Conservation (phyloP, 1,284 basidiomycete species). For the Thelephora terrestris region DNA sequence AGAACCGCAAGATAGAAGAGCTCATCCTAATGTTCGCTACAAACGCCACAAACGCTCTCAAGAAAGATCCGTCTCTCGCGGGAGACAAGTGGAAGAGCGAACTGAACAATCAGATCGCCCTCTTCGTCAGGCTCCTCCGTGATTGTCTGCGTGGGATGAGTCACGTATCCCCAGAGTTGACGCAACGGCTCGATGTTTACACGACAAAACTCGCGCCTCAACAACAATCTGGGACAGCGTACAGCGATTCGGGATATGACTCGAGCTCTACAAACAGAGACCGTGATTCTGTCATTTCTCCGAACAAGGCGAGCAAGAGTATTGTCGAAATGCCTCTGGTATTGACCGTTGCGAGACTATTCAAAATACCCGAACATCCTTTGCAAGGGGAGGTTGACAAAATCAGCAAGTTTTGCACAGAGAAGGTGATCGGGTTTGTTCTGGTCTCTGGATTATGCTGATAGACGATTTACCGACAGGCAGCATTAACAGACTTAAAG, state of each 20-base stretch:
- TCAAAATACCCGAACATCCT: slow-evolving; percentile 60
- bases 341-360: slow-evolving; percentile 60
- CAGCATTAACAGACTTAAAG: slow-evolving; percentile 79
- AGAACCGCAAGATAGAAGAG: slow-evolving; percentile 95
- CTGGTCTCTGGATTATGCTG: background rate
- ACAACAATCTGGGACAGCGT: slow-evolving; percentile 21
- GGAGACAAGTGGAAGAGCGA: slow-evolving; percentile 89
- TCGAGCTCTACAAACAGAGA: slow-evolving; percentile 47
- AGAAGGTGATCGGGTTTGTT: slow-evolving; percentile 44
- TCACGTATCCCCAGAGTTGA: slow-evolving; percentile 77
- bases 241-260: slow-evolving; percentile 59
- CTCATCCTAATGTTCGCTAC: slow-evolving; percentile 94
- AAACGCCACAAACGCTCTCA: slow-evolving; percentile 73
- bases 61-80: slow-evolving; percentile 70
- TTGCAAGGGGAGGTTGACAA: slow-evolving; percentile 71
- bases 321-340: slow-evolving; percentile 72
- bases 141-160: slow-evolving; percentile 67
- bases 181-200: slow-evolving; percentile 74
- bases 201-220: slow-evolving; percentile 66
- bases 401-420: slow-evolving; percentile 61
- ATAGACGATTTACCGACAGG: slow-evolving; percentile 32
- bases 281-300: slow-evolving; percentile 39
- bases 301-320: slow-evolving; percentile 33
- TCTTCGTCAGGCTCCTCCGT: slow-evolving; percentile 78
- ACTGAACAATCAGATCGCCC: slow-evolving; percentile 83